Percentiles rank a stretch among this genome's conserved stretches.
Conservation (phyloP, 2,329 filamentous ascomycete genomes). For the Dothistroma septosporum region DNA sequence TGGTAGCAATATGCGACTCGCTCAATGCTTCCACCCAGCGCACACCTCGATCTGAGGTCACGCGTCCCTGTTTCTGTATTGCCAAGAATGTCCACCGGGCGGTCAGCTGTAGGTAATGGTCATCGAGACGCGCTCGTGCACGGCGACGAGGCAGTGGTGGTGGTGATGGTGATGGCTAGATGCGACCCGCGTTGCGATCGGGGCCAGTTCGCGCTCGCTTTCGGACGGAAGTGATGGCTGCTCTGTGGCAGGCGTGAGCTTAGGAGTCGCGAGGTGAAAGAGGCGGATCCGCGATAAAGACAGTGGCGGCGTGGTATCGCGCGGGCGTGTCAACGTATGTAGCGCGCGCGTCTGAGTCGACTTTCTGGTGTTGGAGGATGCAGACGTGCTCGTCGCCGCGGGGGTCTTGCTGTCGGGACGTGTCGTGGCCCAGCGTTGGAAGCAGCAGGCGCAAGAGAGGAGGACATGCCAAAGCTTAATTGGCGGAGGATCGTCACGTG, state of each 20-base stretch:
- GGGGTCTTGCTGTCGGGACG: neutral
- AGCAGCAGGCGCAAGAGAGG: neutral
- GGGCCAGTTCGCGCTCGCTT: conserved; percentile 1
- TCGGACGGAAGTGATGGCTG: conserved; percentile 1
- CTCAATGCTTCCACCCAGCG: conserved; percentile 12
- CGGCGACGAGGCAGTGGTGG: conserved; percentile 1
- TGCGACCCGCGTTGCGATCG: neutral
- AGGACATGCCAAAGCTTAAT: neutral
- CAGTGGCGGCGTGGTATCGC: neutral
- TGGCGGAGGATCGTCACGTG: neutral
- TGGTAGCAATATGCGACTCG: conserved; percentile 9
- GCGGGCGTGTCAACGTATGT: neutral
- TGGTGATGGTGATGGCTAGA: neutral
- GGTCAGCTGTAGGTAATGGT: conserved; percentile 6
- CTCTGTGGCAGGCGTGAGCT: neutral
- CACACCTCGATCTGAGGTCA: conserved; percentile 16
- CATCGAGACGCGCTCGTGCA: conserved; percentile 8
- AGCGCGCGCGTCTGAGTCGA: neutral
- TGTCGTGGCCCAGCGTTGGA: neutral
- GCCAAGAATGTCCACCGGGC: conserved; percentile 10
- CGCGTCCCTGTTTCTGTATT: conserved; percentile 15
- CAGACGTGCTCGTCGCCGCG: neutral
- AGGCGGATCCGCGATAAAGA: neutral
- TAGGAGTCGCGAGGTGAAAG: neutral
- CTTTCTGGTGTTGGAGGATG: neutral